Evolutionary conservation across 768 basidiomycete species (phyloP), one percentile per base, ranked within the genome.

Genomic region (Chiua virens): DNA sequence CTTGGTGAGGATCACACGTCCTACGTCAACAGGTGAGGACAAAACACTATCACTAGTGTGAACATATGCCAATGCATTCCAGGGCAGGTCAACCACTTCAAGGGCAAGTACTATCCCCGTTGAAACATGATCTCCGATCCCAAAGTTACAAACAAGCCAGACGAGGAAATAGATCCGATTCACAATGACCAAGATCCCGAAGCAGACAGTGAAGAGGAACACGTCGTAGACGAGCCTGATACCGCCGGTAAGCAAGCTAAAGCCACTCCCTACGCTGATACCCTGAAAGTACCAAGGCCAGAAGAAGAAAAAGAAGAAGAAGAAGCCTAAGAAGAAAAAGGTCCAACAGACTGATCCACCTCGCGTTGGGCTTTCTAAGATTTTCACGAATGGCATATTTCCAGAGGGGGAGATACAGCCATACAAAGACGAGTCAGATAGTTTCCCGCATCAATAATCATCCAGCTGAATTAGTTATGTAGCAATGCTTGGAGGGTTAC

Each of bases 271-370:
- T 22, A 14, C 36, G 36, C 23, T 36, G 21, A 34, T 30, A 23
- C 27, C 30, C 49, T 25, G 30, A 52, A 41, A 28, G 43, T 28
- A 23, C 5, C 32, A 58, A 76, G 83, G 78, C 20, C 83, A 84
- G 47, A 89, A 88, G 67, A 88, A 84, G 68, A 94, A 92, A 71
- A 96, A 96, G 76, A 98, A 95, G 67, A 92, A 94, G 73, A 96
- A 92, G 71, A 95, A 92, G 69, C 73, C 88, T 52, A 93, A 93
- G 73, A 86, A 87, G 76, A 94, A 89, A 73, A 87, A 82, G 71
- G 53, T 67, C 10, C 80, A 82, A 61, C 95, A 98, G 73, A 82
- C 81, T n/a, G 93, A 96, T 32, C 97, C 97, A 18, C 97, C 97
- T 28, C 81, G 91, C 23, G 75, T 96, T 20, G 92, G 90, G 9